These are phyloP conservation scores for Urochloa ruziziensis DNA, from an alignment of 176 grass and related monocot species.

Conservation along the genomic window DNA sequence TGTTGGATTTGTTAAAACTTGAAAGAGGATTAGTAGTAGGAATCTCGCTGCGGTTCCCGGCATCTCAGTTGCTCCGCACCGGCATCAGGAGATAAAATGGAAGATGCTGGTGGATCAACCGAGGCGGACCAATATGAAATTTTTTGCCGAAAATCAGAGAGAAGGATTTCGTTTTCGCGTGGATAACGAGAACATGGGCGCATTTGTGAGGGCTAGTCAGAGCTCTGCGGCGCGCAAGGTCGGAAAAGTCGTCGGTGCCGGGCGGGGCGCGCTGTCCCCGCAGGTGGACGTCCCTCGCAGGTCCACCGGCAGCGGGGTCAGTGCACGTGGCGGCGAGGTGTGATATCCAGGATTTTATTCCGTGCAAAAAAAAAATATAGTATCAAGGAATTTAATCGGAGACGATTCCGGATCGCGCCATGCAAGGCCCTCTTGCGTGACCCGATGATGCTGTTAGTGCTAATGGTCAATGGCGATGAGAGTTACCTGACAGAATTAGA, in stretches of 20 bases:
- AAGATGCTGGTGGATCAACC: neutral
- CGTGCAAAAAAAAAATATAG: too few relatives aligned
- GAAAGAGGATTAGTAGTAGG: neutral
- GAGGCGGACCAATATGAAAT: too few relatives aligned
- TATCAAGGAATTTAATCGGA: neutral
- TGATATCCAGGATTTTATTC: too few relatives aligned
- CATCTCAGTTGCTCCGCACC: neutral
- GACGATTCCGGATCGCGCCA: too few relatives aligned
- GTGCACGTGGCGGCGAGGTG: neutral
- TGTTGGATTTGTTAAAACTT: neutral
- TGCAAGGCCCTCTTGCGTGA: too few relatives aligned
- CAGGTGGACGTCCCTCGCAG: constrained; percentile 10
- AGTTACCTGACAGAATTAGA: too few relatives aligned
- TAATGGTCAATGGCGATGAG: too few relatives aligned
- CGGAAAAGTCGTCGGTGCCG: neutral
- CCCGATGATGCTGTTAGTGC: too few relatives aligned
- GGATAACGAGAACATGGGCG: neutral
- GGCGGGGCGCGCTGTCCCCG: neutral
- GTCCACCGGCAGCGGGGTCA: neutral
- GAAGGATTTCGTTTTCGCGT: neutral
- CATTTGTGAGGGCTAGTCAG: neutral
- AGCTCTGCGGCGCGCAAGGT: neutral
- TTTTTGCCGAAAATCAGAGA: neutral
- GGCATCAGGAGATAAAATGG: neutral
- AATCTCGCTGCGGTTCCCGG: neutral